Base-by-base conservation (phyloP, 352 stramenopile genomes). In the Peronosclerospora sorghi region DNA sequence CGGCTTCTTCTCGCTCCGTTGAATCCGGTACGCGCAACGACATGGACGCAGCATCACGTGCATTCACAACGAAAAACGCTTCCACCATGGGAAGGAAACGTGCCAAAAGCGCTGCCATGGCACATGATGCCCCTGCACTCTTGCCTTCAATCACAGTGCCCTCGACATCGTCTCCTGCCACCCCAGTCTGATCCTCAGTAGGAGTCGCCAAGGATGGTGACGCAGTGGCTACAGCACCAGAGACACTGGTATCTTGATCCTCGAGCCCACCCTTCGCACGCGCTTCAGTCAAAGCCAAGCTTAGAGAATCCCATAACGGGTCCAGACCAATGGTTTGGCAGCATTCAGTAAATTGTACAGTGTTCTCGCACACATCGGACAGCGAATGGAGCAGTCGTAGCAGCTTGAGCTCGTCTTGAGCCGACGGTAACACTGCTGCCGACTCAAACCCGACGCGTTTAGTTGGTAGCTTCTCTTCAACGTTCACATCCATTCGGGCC, bases 61-160 rank as follows among this genome's bases (percentile, higher is more conserved):
- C 86, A 66, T 97, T 98, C 2, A 98, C 92, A 20, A 98, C 93
- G 58, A 99, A 98, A 62, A 99, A 99, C 12, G 90, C 87, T 59
- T 99, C 95, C 44, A 99, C 95, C 45, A 97, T 93, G 2, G 95
- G 95, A 44, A 99, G 74, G 60, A 99, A 98, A 19, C 95, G 78
- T 5, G 88, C 95, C n/a, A 98, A 70, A 23, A 98, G 63, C 18
- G 93, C 93, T 20, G 92, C 85, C 83, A 95, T 95, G 2, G 82
- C 78, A 42, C 72, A 89, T 10, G 85, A 95, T 23, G 81, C 82
- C 32, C 83, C 75, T 42, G 78, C 79, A 53, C 81, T 91, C 57
- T 89, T 90, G 20, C 79, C 79, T 73, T 90, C 73, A 53, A 92
- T 91, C 32, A 93, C 73, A 44, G 73, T 94, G 8, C 62, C 65